phyloP scores from a whole-genome alignment of 2,329 filamentous ascomycete genomes.

The Colletotrichum plurivorum region DNA sequence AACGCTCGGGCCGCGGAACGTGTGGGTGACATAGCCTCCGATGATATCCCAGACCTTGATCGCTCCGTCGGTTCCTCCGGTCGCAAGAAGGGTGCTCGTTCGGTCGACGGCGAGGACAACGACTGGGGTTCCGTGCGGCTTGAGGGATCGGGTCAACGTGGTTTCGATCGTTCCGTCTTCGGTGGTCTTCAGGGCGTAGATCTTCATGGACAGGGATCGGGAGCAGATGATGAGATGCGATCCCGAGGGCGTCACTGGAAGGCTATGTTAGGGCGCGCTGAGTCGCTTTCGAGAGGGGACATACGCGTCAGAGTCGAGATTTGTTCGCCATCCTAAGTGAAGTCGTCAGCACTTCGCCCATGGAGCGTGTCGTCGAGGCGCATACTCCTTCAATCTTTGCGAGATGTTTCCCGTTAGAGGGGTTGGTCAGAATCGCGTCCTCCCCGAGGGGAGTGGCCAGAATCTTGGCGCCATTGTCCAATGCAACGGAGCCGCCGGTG shows the following conservation, averaged over 20 bases:
- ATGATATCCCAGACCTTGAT: constrained; percentile 98
- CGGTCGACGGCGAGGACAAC: constrained; percentile 87
- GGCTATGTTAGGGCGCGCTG: constrained; percentile 38
- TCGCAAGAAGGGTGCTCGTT: constrained; percentile 91
- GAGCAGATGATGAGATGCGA: constrained; percentile 94
- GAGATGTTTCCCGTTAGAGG: constrained; percentile 85
- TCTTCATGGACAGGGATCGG: constrained; percentile 94
- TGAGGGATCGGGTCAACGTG: constrained; percentile 83
- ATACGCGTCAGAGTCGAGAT: constrained; percentile 72
- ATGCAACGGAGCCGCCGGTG: constrained; percentile 88
- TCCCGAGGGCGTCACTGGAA: constrained; percentile 84
- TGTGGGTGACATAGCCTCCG: constrained; percentile 93
- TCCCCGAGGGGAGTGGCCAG: constrained; percentile 93
- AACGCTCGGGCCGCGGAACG: constrained; percentile 92
- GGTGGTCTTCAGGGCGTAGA: constrained; percentile 80
- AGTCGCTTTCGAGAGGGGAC: constrained; percentile 4
- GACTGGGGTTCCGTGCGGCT: constrained; percentile 91
- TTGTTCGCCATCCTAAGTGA: constrained; percentile 78
- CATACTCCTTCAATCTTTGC: constrained; percentile 88
- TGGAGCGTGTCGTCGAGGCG: constrained; percentile 32
- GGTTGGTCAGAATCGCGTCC: constrained; percentile 88
- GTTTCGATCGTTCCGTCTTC: constrained; percentile 72
- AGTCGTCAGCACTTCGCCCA: constrained; percentile 41
- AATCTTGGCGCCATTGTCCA: constrained; percentile 85
- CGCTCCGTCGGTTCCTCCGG: constrained; percentile 91